Percentiles rank a stretch among this genome's conserved stretches.
Evolutionary conservation across 2,329 filamentous ascomycete genomes (phyloP).

Genomic region (Penicillium sp.): DNA sequence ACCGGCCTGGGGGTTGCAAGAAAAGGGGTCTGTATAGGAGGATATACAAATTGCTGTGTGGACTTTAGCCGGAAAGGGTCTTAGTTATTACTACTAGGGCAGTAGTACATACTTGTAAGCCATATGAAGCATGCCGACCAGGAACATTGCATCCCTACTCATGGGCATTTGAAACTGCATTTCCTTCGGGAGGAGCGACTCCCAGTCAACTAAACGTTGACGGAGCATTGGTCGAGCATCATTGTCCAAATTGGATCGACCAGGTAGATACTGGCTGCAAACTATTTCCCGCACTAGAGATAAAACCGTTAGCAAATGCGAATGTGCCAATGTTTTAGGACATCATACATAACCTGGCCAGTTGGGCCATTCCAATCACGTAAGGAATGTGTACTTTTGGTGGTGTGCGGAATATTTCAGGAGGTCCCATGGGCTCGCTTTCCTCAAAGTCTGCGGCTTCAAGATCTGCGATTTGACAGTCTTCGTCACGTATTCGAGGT

Average conservation of each 20-base stretch:
- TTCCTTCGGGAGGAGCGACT: slow-evolving; percentile 35
- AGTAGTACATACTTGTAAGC: slow-evolving; percentile 41
- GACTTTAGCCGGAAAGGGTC: too few relatives aligned
- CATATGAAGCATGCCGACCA: slow-evolving; percentile 45
- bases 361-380: slow-evolving; percentile 41
- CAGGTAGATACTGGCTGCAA: slow-evolving; percentile 38
- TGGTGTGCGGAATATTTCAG: slow-evolving; percentile 32
- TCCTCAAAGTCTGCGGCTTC: slow-evolving; percentile 40
- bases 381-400: slow-evolving; percentile 36
- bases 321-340: neutral
- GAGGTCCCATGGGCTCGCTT: slow-evolving; percentile 27
- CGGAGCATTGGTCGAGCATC: slow-evolving; percentile 26
- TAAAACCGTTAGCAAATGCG: neutral
- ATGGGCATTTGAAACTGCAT: slow-evolving; percentile 37
- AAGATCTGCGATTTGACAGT: slow-evolving; percentile 49
- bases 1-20: too few relatives aligned
- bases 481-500: slow-evolving; percentile 51
- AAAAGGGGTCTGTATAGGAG: too few relatives aligned
- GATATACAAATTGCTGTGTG: too few relatives aligned
- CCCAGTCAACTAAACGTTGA: slow-evolving; percentile 44
- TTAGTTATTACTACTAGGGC: too few relatives aligned
- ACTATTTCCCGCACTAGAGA: slow-evolving; percentile 39
- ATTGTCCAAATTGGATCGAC: slow-evolving; percentile 24
- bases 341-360: slow-evolving; percentile 40
- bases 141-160: slow-evolving; percentile 37